These are phyloP conservation scores for Arthrinium puccinioides DNA, from an alignment of 2,329 filamentous ascomycete genomes.

Conservation along the genomic window DNA sequence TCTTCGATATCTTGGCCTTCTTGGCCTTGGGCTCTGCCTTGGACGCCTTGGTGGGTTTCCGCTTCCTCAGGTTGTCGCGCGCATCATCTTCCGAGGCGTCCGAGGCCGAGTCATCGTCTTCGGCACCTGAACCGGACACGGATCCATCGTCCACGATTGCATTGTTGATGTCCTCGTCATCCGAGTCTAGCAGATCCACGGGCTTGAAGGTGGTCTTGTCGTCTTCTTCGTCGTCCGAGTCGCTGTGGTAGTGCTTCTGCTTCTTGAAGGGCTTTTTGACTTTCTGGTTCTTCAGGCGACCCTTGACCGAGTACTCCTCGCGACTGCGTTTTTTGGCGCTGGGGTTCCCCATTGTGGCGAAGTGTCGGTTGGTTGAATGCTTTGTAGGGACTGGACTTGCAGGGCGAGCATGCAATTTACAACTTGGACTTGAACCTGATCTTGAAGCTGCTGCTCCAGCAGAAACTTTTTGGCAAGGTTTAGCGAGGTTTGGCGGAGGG, in stretches of 20 bases:
- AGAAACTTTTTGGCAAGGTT: no score
- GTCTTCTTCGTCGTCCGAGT: slow-evolving; percentile 34
- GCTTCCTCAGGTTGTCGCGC: slow-evolving; percentile 16
- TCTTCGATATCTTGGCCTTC: slow-evolving; percentile 10
- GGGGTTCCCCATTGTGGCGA: slow-evolving; percentile 15
- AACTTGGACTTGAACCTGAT: no score
- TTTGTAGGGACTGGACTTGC: no score
- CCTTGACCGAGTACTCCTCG: slow-evolving; percentile 15
- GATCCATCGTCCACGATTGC: slow-evolving; percentile 41
- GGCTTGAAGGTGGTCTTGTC: slow-evolving; percentile 37
- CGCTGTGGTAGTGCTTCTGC: slow-evolving; percentile 44
- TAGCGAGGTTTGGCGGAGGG: no score
- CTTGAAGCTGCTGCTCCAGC: no score
- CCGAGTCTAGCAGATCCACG: slow-evolving; percentile 48
- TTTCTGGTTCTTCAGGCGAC: slow-evolving; percentile 21
- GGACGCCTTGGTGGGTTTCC: slow-evolving; percentile 14
- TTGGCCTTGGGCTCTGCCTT: slow-evolving; percentile 1
- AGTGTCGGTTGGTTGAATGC: slow-evolving; percentile 1
- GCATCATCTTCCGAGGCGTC: slow-evolving; percentile 26
- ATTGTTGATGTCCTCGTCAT: slow-evolving; percentile 49
- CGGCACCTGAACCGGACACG: slow-evolving; percentile 10
- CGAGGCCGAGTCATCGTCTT: slow-evolving; percentile 18
- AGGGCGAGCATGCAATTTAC: no score
- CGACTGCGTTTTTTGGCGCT: slow-evolving; percentile 19
- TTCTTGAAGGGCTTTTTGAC: slow-evolving; percentile 45